Evolutionary conservation across 495 filamentous ascomycete genomes (phyloP).

Genomic region (Talaromyces trachyspermus): DNA sequence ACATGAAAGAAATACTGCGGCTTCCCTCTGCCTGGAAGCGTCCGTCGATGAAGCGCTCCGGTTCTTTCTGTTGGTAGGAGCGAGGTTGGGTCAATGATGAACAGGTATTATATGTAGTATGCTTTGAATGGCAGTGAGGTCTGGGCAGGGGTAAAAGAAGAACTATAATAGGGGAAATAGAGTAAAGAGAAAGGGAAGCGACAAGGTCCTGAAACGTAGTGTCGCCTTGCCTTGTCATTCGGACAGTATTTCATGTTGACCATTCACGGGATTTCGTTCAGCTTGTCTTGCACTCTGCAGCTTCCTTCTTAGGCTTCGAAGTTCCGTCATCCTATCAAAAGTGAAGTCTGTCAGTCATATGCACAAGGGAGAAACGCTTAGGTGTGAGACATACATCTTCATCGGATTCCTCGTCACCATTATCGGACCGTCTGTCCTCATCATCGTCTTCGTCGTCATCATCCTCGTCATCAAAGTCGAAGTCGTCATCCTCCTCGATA

Average conservation of each 20-base stretch:
- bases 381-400: slow-evolving; percentile 66
- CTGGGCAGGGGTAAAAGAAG: neutral
- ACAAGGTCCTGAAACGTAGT: neutral
- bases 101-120: slow-evolving; percentile 8
- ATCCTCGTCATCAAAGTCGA: slow-evolving; percentile 89
- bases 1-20: slow-evolving; percentile 1
- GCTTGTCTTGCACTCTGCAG: slow-evolving; percentile 99
- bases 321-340: slow-evolving; percentile 72
- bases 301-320: slow-evolving; percentile 96
- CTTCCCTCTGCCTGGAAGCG: neutral
- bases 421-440: slow-evolving; percentile 49
- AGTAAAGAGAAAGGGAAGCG: too few relatives aligned
- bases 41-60: slow-evolving; percentile 5
- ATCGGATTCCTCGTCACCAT: slow-evolving; percentile 69
- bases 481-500: slow-evolving; percentile 71
- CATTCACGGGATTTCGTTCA: slow-evolving; percentile 36
- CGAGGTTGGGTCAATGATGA: slow-evolving; percentile 1
- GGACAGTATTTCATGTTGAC: neutral
- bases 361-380: neutral
- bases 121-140: slow-evolving; percentile 1
- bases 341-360: slow-evolving; percentile 7
- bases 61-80: neutral
- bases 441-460: slow-evolving; percentile 86
- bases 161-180: neutral
- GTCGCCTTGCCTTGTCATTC: neutral